phyloP scores from a whole-genome alignment of 345 rosid genomes.

The Psidium guajava region DNA sequence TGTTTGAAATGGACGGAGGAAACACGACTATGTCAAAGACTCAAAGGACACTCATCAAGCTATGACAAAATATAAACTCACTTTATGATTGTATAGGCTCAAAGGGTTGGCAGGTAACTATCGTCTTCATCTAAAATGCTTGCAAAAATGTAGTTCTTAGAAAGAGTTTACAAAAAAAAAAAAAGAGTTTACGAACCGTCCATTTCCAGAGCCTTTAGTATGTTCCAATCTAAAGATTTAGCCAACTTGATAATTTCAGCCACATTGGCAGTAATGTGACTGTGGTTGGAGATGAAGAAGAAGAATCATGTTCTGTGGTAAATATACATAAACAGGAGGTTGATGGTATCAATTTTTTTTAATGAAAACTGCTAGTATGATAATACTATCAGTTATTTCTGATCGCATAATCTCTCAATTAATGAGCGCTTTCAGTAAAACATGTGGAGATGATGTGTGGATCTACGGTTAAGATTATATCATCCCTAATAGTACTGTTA shows the following conservation, averaged over 20 bases:
- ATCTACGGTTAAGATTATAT: too few species aligned
- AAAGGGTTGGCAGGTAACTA: neutral
- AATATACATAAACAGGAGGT: neutral
- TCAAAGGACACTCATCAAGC: neutral
- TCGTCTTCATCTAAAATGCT: neutral
- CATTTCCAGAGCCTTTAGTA: neutral
- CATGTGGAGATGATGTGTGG: too few species aligned
- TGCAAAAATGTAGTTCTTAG: neutral
- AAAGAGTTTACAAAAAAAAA: neutral
- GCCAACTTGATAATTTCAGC: neutral
- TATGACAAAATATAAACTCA: neutral
- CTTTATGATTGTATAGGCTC: neutral
- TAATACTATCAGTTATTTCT: too few species aligned
- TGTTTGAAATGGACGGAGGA: neutral
- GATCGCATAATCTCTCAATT: too few species aligned
- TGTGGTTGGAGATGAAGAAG: neutral
- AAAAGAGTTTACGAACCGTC: neutral
- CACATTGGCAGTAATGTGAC: neutral
- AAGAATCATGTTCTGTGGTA: neutral
- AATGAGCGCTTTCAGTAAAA: too few species aligned
- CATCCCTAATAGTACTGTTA: too few species aligned
- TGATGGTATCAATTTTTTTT: neutral
- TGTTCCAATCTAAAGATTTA: neutral
- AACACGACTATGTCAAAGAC: neutral
- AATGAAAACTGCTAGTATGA: too few species aligned